A percentile compares a stretch with the other conserved stretches of the same genome.
Evolutionary conservation across 495 filamentous ascomycete genomes (phyloP).

Genomic region (Trichocladium antarcticum): DNA sequence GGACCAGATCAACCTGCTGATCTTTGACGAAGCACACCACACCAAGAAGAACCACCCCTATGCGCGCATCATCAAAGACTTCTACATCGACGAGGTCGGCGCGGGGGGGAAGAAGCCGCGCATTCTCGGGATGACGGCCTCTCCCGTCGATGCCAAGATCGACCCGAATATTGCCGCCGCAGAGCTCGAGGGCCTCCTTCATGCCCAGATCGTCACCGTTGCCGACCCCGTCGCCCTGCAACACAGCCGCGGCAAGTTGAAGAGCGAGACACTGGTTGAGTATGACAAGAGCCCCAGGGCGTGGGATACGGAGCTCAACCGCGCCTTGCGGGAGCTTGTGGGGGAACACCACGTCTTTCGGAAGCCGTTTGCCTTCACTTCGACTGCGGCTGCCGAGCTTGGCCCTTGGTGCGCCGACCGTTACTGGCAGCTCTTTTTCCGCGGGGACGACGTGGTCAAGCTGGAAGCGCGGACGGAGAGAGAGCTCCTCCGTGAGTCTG

Average conservation of each 20-base stretch:
- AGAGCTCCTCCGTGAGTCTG: conserved; percentile 21
- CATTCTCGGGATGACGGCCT: conserved; percentile 96
- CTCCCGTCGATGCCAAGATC: conserved; percentile 76
- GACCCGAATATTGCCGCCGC: conserved; percentile 61
- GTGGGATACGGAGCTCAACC: conserved; percentile 55
- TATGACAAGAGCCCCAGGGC: conserved; percentile 44
- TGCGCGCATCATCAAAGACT: conserved; percentile 82
- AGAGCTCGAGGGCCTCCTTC: conserved; percentile 65
- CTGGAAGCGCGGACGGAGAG: conserved; percentile 48
- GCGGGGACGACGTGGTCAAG: conserved; percentile 52
- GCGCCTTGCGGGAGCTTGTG: conserved; percentile 43
- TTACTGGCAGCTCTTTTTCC: conserved; percentile 63
- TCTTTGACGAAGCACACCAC: conserved; percentile 96
- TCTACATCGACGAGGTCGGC: conserved; percentile 45
- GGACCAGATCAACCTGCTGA: conserved; percentile 73
- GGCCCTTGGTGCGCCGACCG: conserved; percentile 82
- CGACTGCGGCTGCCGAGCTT: conserved; percentile 52
- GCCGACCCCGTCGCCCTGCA: conserved; percentile 52
- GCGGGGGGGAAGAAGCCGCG: conserved; percentile 48
- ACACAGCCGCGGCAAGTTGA: conserved; percentile 47
- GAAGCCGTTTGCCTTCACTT: conserved; percentile 48
- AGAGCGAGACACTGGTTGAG: conserved; percentile 44
- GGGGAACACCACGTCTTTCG: conserved; percentile 47
- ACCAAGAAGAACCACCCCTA: conserved; percentile 92
- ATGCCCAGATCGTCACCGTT: conserved; percentile 75